Evolutionary conservation across 352 stramenopile genomes (phyloP).

Genomic region (Aphanomyces cochlioides): DNA sequence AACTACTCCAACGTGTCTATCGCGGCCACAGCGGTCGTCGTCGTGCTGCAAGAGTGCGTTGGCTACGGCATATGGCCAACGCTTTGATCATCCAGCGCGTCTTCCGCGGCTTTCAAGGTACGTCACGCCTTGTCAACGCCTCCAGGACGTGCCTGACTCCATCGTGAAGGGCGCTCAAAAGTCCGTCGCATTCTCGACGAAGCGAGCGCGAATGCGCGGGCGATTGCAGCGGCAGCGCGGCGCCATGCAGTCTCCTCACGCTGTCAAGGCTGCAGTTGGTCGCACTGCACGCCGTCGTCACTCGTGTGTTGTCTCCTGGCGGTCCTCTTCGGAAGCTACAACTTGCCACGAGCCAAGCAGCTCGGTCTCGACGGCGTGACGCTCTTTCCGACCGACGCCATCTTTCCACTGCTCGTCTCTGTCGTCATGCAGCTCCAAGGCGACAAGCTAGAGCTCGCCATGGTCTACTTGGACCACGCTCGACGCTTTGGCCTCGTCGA

Average conservation of each 20-base stretch:
- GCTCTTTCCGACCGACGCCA: background rate
- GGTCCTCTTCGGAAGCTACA: background rate
- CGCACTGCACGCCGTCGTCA: background rate
- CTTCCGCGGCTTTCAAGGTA: conserved; percentile 21
- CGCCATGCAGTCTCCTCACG: background rate
- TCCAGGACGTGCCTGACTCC: background rate
- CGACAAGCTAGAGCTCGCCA: conserved; percentile 2
- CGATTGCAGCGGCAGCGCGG: background rate
- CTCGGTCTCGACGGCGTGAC: conserved; percentile 10
- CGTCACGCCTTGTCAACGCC: no score
- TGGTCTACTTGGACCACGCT: conserved; percentile 9
- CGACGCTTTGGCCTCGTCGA: background rate
- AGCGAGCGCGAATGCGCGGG: background rate
- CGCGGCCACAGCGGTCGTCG: background rate
- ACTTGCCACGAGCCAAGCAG: conserved; percentile 10
- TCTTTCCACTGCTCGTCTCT: conserved; percentile 7
- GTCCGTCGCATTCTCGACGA: background rate
- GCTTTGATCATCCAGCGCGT: background rate
- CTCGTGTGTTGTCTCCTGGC: conserved; percentile 9
- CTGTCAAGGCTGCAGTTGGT: conserved; percentile 10
- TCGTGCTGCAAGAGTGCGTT: background rate
- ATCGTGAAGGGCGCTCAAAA: background rate
- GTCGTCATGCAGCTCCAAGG: conserved; percentile 11
- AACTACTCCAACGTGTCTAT: conserved; percentile 4
- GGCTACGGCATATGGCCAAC: background rate